Percentiles rank a stretch among this genome's conserved stretches.
These are phyloP conservation scores for Castanospermum australe DNA, from an alignment of 306 rosid genomes.

Conservation along the genomic window DNA sequence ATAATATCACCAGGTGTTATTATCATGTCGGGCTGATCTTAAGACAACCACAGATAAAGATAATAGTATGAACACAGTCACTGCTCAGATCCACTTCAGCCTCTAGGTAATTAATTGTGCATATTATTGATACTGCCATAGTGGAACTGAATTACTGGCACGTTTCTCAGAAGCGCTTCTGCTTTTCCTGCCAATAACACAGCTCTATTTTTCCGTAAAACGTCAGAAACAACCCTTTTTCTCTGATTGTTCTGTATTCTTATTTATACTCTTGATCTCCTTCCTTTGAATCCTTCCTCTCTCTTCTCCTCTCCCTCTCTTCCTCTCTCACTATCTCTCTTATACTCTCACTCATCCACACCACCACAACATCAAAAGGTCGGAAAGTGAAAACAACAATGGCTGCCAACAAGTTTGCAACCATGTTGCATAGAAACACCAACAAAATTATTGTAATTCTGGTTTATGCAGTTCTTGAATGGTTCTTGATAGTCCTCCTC, in stretches of 20 bases:
- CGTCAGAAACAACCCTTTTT: no score
- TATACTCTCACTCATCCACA: neutral
- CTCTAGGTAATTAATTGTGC: slow-evolving; percentile 6
- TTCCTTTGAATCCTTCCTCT: neutral
- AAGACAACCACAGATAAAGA: slow-evolving; percentile 23
- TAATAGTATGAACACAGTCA: slow-evolving; percentile 15
- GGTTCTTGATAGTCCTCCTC: slow-evolving; percentile 69
- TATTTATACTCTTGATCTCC: neutral
- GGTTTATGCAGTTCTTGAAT: slow-evolving; percentile 73
- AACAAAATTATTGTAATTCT: slow-evolving; percentile 47
- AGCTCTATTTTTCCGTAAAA: no score
- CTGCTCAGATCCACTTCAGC: slow-evolving; percentile 30
- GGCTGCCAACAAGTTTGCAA: slow-evolving; percentile 69
- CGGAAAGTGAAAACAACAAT: slow-evolving; percentile 35
- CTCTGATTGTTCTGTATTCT: slow-evolving; percentile 1
- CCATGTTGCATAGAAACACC: slow-evolving; percentile 56
- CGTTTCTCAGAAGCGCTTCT: slow-evolving; percentile 22
- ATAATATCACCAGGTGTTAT: slow-evolving; percentile 17
- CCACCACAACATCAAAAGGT: neutral
- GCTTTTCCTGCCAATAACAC: slow-evolving; percentile 27
- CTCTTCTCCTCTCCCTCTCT: no score
- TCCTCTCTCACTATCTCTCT: neutral
- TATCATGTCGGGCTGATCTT: slow-evolving; percentile 25
- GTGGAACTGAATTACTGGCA: slow-evolving; percentile 31
- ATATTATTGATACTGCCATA: slow-evolving; percentile 19